Conservation (phyloP, 129 eudicot genomes). For the Escallonia herrerae region DNA sequence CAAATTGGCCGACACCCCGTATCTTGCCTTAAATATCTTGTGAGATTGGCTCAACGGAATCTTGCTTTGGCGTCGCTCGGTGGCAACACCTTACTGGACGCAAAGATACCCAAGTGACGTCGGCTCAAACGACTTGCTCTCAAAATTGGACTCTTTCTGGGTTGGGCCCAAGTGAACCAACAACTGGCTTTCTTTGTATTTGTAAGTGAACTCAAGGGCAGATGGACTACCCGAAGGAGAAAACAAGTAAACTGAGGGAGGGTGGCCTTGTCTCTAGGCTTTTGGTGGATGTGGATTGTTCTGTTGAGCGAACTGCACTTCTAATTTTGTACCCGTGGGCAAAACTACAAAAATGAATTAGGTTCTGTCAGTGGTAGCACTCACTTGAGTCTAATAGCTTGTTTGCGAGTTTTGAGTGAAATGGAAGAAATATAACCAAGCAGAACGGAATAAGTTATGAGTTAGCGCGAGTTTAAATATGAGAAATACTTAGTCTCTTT, state of each 20-base stretch:
- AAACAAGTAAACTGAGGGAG: neutral
- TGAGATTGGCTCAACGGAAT: conserved; percentile 1
- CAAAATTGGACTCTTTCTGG: neutral
- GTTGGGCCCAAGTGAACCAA: neutral
- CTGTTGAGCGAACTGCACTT: too few species aligned
- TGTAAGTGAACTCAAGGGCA: neutral
- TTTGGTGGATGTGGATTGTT: too few species aligned
- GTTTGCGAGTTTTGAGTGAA: too few species aligned
- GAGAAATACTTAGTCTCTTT: too few species aligned
- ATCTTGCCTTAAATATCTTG: conserved; percentile 17
- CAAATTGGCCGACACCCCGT: conserved; percentile 33
- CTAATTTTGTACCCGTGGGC: too few species aligned
- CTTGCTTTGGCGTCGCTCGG: conserved; percentile 29
- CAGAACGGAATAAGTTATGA: too few species aligned
- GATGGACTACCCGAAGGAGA: neutral
- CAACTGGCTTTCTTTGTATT: neutral
- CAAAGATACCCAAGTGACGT: neutral
- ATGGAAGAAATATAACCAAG: too few species aligned
- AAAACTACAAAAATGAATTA: too few species aligned
- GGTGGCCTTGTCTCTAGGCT: neutral
- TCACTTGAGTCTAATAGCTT: too few species aligned
- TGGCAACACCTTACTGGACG: conserved; percentile 9
- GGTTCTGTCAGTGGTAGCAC: too few species aligned
- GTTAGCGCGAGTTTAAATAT: too few species aligned
- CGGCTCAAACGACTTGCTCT: neutral